phyloP scores from a whole-genome alignment of 805 yeast species.

The Ogataea ramenticola region DNA sequence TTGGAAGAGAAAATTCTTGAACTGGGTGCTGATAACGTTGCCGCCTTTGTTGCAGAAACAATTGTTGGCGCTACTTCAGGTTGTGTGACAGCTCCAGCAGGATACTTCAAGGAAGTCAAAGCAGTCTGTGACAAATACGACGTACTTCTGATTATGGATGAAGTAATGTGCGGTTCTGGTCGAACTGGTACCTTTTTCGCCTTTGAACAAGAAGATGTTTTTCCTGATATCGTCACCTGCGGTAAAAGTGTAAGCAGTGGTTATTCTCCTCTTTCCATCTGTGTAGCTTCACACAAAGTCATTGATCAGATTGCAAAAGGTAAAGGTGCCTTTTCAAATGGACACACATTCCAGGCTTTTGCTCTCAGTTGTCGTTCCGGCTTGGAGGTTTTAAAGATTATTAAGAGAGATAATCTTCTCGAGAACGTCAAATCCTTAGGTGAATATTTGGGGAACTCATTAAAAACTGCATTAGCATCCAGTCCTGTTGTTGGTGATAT shows the following conservation, averaged over 20 bases:
- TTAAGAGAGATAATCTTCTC: constrained; percentile 28
- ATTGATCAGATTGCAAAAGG: constrained; percentile 30
- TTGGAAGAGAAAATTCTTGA: constrained; percentile 16
- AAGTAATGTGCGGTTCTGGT: constrained; percentile 51
- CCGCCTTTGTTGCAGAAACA: constrained; percentile 36
- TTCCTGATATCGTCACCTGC: constrained; percentile 41
- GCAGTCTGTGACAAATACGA: constrained; percentile 44
- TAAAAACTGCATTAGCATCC: constrained; percentile 23
- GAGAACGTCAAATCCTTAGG: constrained; percentile 36
- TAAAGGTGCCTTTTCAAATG: constrained; percentile 33
- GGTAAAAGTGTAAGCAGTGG: constrained; percentile 51
- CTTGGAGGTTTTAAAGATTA: constrained; percentile 38
- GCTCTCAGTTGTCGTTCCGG: constrained; percentile 40
- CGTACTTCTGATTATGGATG: constrained; percentile 40
- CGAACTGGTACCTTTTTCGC: constrained; percentile 42
- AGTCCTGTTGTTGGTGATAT: constrained; percentile 39
- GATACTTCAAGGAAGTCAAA: constrained; percentile 37
- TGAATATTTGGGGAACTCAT: constrained; percentile 31
- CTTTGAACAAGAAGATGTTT: constrained; percentile 33
- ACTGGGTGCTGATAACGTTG: constrained; percentile 30
- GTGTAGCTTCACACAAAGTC: constrained; percentile 34
- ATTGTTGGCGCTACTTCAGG: constrained; percentile 39
- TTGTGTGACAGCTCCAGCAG: constrained; percentile 34
- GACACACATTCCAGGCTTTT: constrained; percentile 46
- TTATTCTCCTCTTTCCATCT: constrained; percentile 42